phyloP scores from a whole-genome alignment of 1,139 yeast species.

The Saccharomyces hybrid region DNA sequence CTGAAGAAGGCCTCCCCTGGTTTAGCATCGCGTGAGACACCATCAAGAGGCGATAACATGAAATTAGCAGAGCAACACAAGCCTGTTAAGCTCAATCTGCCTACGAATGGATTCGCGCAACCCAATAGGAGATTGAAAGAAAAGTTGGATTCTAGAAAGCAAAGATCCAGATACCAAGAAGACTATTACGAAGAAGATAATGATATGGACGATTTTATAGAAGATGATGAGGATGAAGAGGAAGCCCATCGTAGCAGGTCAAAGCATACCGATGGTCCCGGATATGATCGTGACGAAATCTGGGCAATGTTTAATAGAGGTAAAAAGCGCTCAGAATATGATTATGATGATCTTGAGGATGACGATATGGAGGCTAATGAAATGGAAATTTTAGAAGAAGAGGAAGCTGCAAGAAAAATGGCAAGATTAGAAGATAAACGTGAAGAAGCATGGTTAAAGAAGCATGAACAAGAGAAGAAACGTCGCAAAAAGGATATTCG shows the following conservation, averaged over 20 bases:
- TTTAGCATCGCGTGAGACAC: background rate
- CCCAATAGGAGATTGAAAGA: slow-evolving; percentile 17
- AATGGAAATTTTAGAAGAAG: slow-evolving; percentile 76
- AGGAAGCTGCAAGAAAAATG: slow-evolving; percentile 49
- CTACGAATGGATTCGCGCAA: slow-evolving; percentile 2
- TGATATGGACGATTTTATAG: slow-evolving; percentile 44
- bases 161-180: slow-evolving; percentile 4
- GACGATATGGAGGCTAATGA: slow-evolving; percentile 96
- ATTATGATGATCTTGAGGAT: slow-evolving; percentile 42
- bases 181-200: slow-evolving; percentile 21
- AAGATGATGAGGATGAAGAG: slow-evolving; percentile 47
- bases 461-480: slow-evolving; percentile 38
- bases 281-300: slow-evolving; percentile 75
- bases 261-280: slow-evolving; percentile 25
- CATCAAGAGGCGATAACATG: background rate
- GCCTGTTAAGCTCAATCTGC: background rate
- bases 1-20: background rate
- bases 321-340: slow-evolving; percentile 40
- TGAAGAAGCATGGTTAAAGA: slow-evolving; percentile 48
- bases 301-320: slow-evolving; percentile 80
- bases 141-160: slow-evolving; percentile 13
- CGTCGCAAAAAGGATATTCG: slow-evolving; percentile 9
- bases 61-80: background rate
- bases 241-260: slow-evolving; percentile 27
- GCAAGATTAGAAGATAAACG: slow-evolving; percentile 32